Conservation (phyloP, 1,284 basidiomycete genomes). For the Cryptococcus sp. region DNA sequence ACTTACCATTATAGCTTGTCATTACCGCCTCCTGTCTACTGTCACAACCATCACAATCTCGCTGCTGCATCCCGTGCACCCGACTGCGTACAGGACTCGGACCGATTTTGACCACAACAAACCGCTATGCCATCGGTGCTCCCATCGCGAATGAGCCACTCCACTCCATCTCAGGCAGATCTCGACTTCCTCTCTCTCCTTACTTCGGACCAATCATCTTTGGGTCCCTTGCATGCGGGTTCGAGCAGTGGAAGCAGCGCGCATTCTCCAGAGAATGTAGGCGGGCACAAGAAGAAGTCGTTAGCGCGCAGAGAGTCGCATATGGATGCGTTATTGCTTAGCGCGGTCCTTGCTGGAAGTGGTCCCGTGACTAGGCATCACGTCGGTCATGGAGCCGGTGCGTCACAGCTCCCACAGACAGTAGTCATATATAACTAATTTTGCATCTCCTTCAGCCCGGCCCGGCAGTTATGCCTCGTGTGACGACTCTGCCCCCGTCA, state of each 20-base stretch:
- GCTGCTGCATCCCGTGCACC: too few relatives aligned
- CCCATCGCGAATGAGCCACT: slow-evolving; percentile 9
- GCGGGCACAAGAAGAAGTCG: slow-evolving; percentile 9
- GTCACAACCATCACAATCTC: too few relatives aligned
- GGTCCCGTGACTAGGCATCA: slow-evolving; percentile 51
- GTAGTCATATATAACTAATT: not conserved
- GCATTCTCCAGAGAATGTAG: not conserved
- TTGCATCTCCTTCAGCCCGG: slow-evolving; percentile 20
- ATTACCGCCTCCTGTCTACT: too few relatives aligned
- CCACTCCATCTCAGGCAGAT: slow-evolving; percentile 34
- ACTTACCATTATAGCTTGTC: too few relatives aligned
- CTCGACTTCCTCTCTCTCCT: slow-evolving; percentile 46
- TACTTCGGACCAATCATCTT: slow-evolving; percentile 32
- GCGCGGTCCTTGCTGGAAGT: slow-evolving; percentile 49
- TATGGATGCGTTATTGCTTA: slow-evolving; percentile 50
- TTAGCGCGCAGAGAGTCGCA: slow-evolving; percentile 27
- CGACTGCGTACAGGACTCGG: too few relatives aligned
- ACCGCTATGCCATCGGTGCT: slow-evolving; percentile 8
- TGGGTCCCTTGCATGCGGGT: slow-evolving; percentile 26
- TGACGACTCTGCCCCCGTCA: slow-evolving; percentile 42
- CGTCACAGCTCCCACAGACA: slow-evolving; percentile 8
- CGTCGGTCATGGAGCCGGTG: slow-evolving; percentile 47
- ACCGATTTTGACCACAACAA: too few relatives aligned
- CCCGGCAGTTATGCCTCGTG: slow-evolving; percentile 48
- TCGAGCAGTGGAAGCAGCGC: not conserved